Evolutionary conservation across 495 filamentous ascomycete species (phyloP), one percentile per base, ranked within the genome.

Genomic region (Cercophora sp.): DNA sequence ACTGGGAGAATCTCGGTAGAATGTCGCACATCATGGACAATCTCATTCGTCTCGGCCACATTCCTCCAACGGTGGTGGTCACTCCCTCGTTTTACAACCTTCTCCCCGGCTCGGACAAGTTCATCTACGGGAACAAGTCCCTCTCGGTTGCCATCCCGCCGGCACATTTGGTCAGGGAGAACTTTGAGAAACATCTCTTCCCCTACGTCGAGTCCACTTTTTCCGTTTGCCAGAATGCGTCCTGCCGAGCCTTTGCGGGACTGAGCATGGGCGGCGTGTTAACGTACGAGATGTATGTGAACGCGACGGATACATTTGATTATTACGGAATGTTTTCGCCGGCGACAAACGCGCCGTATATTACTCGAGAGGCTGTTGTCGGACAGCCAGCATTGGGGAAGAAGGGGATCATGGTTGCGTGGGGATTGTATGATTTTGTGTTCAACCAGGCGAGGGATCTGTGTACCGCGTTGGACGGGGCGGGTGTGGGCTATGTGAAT

Each of bases 41-140:
- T 52, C 54, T 67, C 22, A 67, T 67, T 56, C 62, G 59, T 1
- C 57, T 40, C 10, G 55, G 59, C 8, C 64, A 65, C 54, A 67
- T 67, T 49, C 57, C 52, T 41, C 64, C 64, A 3, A 67, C 64
- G 1, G 64, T 67, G 2, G 64, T 67, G 1, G 64, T 67, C 10
- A 63, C 62, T 47, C 64, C 64, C 19, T 63, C 64, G 0, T 67
- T 67, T 22, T 67, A 67, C 43, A 67, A 67, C 51, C 62, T 67
- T 5, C 57, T 63, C 53, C 40, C 62, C 1, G 27, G n/a, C 5
- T 20, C 27, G 29, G 19, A 46, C 10, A 34, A n/a, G 8, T 65
- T 59, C 48, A 48, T 67, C 35, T 61, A 65, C 59, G 64, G 64
- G n/a, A 60, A 61, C 49, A 23, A 29, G 22, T 59, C 62, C 9